Evolutionary conservation across 768 basidiomycete genomes (phyloP).

Genomic region (Lactifluus hygrophoroides): DNA sequence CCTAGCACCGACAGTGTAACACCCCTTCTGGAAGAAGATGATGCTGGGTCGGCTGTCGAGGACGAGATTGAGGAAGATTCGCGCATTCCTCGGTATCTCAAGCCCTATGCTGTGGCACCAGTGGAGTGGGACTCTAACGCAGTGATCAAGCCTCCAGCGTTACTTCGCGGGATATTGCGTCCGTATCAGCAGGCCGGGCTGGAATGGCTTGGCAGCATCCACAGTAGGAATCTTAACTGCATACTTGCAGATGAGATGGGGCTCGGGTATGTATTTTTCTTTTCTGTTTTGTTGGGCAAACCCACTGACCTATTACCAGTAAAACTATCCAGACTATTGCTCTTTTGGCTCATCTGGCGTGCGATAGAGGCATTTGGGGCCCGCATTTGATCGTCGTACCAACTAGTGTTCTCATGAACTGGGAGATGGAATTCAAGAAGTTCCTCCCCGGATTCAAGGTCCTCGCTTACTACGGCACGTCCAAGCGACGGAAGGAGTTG

Average conservation of each 20-base stretch:
- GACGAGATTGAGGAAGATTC: slow-evolving; percentile 33
- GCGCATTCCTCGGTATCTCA: slow-evolving; percentile 39
- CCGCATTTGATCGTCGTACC: slow-evolving; percentile 91
- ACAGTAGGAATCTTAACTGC: slow-evolving; percentile 71
- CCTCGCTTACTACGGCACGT: slow-evolving; percentile 83
- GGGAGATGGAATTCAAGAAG: slow-evolving; percentile 97
- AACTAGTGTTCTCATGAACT: slow-evolving; percentile 88
- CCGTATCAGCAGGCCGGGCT: slow-evolving; percentile 91
- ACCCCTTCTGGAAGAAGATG: slow-evolving; percentile 26
- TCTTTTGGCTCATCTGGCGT: slow-evolving; percentile 85
- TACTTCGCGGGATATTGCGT: slow-evolving; percentile 80
- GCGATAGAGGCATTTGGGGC: slow-evolving; percentile 85
- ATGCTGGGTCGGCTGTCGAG: slow-evolving; percentile 29
- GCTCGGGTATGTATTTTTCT: slow-evolving; percentile 54
- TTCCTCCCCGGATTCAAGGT: slow-evolving; percentile 85
- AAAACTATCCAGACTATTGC: slow-evolving; percentile 97
- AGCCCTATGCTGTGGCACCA: slow-evolving; percentile 61
- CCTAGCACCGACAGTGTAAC: slow-evolving; percentile 18
- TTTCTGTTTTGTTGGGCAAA: neutral
- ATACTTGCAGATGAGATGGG: slow-evolving; percentile 95
- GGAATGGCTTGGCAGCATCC: slow-evolving; percentile 89
- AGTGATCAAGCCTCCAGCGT: slow-evolving; percentile 53
- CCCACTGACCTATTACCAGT: slow-evolving; percentile 32
- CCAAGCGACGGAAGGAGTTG: slow-evolving; percentile 83
- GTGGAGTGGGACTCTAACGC: slow-evolving; percentile 56